These are phyloP conservation scores for Phyllachora maydis DNA, from an alignment of 2,329 filamentous ascomycete species.

Conservation along the genomic window DNA sequence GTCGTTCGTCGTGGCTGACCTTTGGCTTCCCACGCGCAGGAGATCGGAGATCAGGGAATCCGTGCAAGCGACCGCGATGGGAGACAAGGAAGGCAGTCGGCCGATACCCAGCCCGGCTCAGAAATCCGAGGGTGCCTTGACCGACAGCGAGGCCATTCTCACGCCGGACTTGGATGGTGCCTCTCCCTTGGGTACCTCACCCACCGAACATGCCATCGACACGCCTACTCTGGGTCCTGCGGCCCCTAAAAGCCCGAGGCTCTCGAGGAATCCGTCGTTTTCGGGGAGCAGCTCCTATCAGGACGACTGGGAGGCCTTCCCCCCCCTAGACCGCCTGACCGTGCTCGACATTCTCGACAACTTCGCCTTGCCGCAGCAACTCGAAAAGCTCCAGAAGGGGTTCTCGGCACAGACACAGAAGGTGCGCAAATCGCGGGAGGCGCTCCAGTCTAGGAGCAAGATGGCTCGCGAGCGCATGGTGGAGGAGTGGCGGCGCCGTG, in stretches of 20 bases:
- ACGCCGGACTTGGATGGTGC: constrained; percentile 20
- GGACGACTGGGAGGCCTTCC: constrained; percentile 72
- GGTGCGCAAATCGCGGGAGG: constrained; percentile 65
- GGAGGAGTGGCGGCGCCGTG: constrained; percentile 74
- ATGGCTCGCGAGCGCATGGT: constrained; percentile 77
- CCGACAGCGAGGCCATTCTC: constrained; percentile 20
- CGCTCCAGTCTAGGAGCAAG: constrained; percentile 52
- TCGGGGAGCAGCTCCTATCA: constrained; percentile 73
- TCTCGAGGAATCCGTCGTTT: constrained; percentile 64
- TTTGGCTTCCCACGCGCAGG: too few species aligned
- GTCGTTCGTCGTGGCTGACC: neutral
- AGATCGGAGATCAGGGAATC: too few species aligned
- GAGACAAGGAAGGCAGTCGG: constrained; percentile 11
- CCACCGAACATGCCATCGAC: constrained; percentile 21
- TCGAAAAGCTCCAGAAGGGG: constrained; percentile 76
- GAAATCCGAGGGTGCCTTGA: constrained; percentile 16
- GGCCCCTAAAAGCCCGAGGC: constrained; percentile 25
- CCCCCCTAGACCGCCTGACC: constrained; percentile 73
- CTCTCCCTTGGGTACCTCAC: constrained; percentile 19
- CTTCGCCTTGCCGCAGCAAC: constrained; percentile 68
- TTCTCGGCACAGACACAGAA: constrained; percentile 69
- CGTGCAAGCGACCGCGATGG: too few species aligned
- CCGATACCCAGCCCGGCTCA: constrained; percentile 14
- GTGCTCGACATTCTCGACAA: constrained; percentile 92
- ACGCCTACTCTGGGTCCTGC: constrained; percentile 28